A percentile compares a stretch with the other conserved stretches of the same genome.
Evolutionary conservation across 768 basidiomycete species (phyloP).

Genomic region (Lentinus brumalis): DNA sequence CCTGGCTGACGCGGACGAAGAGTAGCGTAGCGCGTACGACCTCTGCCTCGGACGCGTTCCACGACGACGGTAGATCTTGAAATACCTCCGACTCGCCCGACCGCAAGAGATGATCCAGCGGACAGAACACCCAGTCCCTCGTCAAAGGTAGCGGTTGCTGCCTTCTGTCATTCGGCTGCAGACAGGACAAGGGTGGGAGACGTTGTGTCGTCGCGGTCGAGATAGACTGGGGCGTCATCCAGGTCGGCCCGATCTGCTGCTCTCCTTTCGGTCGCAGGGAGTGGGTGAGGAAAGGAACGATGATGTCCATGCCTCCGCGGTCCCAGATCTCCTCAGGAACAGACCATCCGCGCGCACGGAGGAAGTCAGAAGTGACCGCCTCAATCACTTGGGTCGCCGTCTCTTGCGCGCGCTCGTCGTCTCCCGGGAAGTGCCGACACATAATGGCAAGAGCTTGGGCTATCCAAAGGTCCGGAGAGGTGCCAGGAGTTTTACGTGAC

Average conservation of each 20-base stretch:
- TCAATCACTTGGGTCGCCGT: slow-evolving; percentile 44
- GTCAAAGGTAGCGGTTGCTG: slow-evolving; percentile 45
- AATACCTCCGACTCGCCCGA: slow-evolving; percentile 78
- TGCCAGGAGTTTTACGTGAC: slow-evolving; percentile 58
- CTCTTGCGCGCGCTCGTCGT: slow-evolving; percentile 60
- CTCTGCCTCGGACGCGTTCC: slow-evolving; percentile 82
- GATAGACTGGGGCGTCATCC: slow-evolving; percentile 56
- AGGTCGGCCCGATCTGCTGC: slow-evolving; percentile 51
- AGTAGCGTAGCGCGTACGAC: slow-evolving; percentile 70
- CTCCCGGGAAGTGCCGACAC: slow-evolving; percentile 63
- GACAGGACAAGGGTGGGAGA: slow-evolving; percentile 28
- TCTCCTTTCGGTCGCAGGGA: slow-evolving; percentile 44
- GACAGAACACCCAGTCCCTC: slow-evolving; percentile 67
- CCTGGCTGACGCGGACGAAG: slow-evolving; percentile 53
- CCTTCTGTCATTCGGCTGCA: slow-evolving; percentile 9
- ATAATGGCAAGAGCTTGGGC: slow-evolving; percentile 65
- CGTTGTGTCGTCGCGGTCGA: slow-evolving; percentile 56
- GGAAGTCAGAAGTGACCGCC: slow-evolving; percentile 45
- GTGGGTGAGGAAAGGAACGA: slow-evolving; percentile 63
- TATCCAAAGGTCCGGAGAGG: slow-evolving; percentile 62
- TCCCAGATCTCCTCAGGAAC: slow-evolving; percentile 50
- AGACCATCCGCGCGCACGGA: slow-evolving; percentile 37
- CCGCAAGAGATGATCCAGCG: slow-evolving; percentile 78
- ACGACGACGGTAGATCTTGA: slow-evolving; percentile 61
- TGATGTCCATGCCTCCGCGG: slow-evolving; percentile 47